These are phyloP conservation scores for Thelephora terrestris DNA, from an alignment of 1,284 basidiomycete species.

Conservation along the genomic window DNA sequence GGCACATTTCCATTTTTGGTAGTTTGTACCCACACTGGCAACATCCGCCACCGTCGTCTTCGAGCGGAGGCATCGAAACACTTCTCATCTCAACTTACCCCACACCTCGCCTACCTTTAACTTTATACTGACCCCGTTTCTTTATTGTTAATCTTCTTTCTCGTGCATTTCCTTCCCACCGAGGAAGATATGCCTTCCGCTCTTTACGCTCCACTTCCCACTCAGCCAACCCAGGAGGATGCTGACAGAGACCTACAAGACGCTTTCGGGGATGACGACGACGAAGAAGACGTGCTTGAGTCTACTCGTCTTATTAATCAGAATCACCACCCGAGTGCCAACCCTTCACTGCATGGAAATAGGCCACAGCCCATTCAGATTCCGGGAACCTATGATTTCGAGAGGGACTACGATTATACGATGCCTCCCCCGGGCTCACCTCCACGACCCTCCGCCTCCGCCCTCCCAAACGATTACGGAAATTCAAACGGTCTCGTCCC, in stretches of 20 bases:
- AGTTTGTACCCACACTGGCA: no score
- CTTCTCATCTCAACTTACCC: no score
- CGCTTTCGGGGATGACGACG: slow-evolving; percentile 49
- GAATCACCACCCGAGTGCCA: slow-evolving; percentile 31
- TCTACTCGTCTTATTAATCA: slow-evolving; percentile 14
- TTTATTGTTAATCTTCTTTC: no score
- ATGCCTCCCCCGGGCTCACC: slow-evolving; percentile 78
- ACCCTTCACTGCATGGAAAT: slow-evolving; percentile 8
- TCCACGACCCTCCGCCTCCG: slow-evolving; percentile 50
- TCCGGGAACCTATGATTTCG: slow-evolving; percentile 66
- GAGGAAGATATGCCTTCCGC: slow-evolving; percentile 27
- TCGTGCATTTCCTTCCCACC: not conserved
- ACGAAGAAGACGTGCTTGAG: slow-evolving; percentile 33
- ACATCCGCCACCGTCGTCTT: no score
- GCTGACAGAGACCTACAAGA: slow-evolving; percentile 55
- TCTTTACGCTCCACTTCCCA: slow-evolving; percentile 42
- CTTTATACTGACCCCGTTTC: no score
- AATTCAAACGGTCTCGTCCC: slow-evolving; percentile 77
- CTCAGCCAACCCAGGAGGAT: slow-evolving; percentile 30
- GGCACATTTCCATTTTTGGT: no score
- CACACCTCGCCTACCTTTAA: no score
- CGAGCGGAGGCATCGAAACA: no score
- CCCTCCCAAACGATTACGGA: slow-evolving; percentile 60
- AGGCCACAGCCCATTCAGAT: slow-evolving; percentile 12
- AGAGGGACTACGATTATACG: slow-evolving; percentile 60